These are phyloP conservation scores for Coemansia pectinata DNA, from an alignment of 192 early-diverging fungal genomes.

Conservation along the genomic window DNA sequence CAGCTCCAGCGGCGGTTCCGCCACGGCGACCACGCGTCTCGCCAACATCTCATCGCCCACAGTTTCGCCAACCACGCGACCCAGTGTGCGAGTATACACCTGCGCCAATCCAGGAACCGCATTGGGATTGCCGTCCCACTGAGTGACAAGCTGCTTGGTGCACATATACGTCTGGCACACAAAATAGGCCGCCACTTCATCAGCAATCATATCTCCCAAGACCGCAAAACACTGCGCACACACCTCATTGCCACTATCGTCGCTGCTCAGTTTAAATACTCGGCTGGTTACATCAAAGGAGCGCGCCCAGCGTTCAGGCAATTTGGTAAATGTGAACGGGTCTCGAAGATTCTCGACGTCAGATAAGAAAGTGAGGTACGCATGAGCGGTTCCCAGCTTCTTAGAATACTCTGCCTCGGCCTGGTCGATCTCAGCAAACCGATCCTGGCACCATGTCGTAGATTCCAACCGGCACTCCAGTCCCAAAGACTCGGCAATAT, in stretches of 20 bases:
- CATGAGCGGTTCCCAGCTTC: neutral
- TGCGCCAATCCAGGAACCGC: conserved; percentile 9
- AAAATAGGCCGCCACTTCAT: conserved; percentile 18
- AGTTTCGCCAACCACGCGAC: neutral
- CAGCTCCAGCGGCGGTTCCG: conserved; percentile 27
- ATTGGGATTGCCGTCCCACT: neutral
- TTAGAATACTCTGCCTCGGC: neutral
- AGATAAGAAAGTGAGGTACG: conserved; percentile 15
- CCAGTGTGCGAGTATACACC: conserved; percentile 6
- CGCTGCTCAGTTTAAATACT: neutral
- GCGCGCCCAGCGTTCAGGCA: conserved; percentile 15
- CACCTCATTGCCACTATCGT: neutral
- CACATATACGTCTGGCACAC: conserved; percentile 29
- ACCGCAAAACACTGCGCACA: neutral
- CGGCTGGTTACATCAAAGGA: conserved; percentile 8
- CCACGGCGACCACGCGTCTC: conserved; percentile 11
- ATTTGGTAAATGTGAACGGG: conserved; percentile 29
- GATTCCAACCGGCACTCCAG: conserved; percentile 6
- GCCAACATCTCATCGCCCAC: neutral
- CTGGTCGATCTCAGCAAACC: neutral
- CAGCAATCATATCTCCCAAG: conserved; percentile 16
- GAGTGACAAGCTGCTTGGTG: neutral
- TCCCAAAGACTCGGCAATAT: conserved; percentile 1
- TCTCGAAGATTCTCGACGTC: conserved; percentile 17
- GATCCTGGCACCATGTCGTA: conserved; percentile 9